Evolutionary conservation across 2,329 filamentous ascomycete genomes (phyloP).

Genomic region (Colletotrichum sp.): DNA sequence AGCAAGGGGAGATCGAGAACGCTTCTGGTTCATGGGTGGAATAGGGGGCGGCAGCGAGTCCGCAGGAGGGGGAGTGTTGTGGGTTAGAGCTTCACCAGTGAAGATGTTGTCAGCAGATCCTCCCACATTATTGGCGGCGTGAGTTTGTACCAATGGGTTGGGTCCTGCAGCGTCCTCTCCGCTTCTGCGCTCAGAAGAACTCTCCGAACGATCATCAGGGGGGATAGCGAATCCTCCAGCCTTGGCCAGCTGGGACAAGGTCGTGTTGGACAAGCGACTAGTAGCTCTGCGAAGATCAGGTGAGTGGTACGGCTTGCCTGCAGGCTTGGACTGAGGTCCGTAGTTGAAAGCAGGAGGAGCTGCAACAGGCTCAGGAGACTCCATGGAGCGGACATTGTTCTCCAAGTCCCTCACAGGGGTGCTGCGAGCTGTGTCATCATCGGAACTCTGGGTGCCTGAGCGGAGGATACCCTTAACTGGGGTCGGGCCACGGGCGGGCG

Average conservation of each 20-base stretch:
- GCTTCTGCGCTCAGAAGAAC: constrained; percentile 32
- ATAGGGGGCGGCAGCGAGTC: constrained; percentile 46
- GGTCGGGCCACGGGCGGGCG: constrained; percentile 38
- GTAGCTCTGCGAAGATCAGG: constrained; percentile 82
- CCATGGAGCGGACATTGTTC: constrained; percentile 55
- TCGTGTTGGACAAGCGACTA: constrained; percentile 82
- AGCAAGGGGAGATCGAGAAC: constrained; percentile 51
- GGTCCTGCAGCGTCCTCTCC: constrained; percentile 35
- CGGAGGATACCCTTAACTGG: constrained; percentile 41
- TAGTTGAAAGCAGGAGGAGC: constrained; percentile 82
- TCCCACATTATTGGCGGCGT: constrained; percentile 55
- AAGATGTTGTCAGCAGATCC: constrained; percentile 59
- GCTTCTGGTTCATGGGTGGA: constrained; percentile 43
- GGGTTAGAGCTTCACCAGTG: constrained; percentile 58
- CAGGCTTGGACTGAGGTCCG: constrained; percentile 72
- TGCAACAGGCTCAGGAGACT: constrained; percentile 77
- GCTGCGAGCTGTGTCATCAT: constrained; percentile 48
- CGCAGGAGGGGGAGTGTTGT: constrained; percentile 36
- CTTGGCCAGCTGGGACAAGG: constrained; percentile 79
- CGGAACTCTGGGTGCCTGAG: constrained; percentile 50
- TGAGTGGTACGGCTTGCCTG: constrained; percentile 73
- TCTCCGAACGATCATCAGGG: constrained; percentile 35
- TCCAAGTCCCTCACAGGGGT: constrained; percentile 57
- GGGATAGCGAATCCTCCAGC: constrained; percentile 62
- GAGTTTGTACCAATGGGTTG: constrained; percentile 49